Base-by-base conservation (phyloP, 2,329 filamentous ascomycete species). In the Beauveria asiatica region DNA sequence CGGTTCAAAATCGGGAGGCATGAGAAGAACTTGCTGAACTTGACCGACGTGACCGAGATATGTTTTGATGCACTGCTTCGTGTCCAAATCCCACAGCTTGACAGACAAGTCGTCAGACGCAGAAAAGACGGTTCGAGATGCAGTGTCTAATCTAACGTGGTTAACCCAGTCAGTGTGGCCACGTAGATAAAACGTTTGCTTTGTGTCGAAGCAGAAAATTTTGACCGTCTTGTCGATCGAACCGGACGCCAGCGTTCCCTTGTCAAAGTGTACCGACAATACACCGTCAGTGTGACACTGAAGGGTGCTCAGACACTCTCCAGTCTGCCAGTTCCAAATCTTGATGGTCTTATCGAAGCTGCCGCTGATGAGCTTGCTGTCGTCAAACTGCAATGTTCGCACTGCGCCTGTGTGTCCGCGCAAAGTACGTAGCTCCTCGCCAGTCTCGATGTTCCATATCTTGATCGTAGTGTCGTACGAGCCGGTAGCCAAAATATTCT, bases 121-220 rank as follows among this genome's bases (percentile, higher is more conserved):
- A 0, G 93, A 96, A 69, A 97, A 88, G 3, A 97, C 81, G 0
- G 92, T 97, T 16, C 90, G 86, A 10, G 90, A 95, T 1, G 82
- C 76, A 0, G 86, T 82, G 71, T 99, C 92, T 42, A 99, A 84
- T 65, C 88, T 88, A 37, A 97, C 93, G n/a, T 90, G 87, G 74
- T 99, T 99, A 67, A 99, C 92, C 90, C 93, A 97, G 72, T 97
- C 92, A 0, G 81, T 84, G 71, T 99, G 94, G 9, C 92, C 93
- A 25, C 87, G 85, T 13, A 99, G 80, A 56, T 85, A 82, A 66
- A 88, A 96, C 0, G 87, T 89, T 57, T 89, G 86, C 70, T 90
- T 91, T 61, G 89, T 90, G 67, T 89, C 83, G 68, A 95, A 94
- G 72, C 96, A 93, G 83, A 93, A 97, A 50, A 99, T 87, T 70